Percentiles rank a stretch among this genome's conserved stretches.
Conservation (phyloP, 306 rosid genomes). For the Vigna angularis region DNA sequence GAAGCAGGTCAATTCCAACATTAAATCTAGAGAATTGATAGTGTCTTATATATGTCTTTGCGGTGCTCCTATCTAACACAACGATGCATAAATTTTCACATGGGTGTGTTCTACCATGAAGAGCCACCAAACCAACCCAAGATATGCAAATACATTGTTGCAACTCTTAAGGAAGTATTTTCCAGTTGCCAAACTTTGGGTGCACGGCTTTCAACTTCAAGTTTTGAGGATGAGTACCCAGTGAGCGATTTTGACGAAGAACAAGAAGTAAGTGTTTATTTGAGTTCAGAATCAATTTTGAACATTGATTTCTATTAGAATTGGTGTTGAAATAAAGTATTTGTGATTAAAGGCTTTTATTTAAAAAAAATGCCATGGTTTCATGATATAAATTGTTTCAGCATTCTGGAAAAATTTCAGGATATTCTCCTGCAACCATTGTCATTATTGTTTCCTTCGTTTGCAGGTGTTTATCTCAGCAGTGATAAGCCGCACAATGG, state of each 20-base stretch:
- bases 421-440: too few relatives aligned
- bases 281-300: too few relatives aligned
- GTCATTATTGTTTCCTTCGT: background rate
- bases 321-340: background rate
- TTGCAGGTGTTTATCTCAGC: constrained; percentile 69
- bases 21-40: constrained; percentile 16
- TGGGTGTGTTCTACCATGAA: constrained; percentile 71
- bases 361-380: too few relatives aligned
- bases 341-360: background rate
- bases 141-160: constrained; percentile 58
- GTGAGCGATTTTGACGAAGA: constrained; percentile 66
- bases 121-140: constrained; percentile 62
- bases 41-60: constrained; percentile 17
- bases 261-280: constrained; percentile 57
- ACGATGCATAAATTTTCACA: constrained; percentile 37
- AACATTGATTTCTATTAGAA: too few relatives aligned
- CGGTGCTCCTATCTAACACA: constrained; percentile 21
- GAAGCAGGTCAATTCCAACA: constrained; percentile 46
- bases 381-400: too few relatives aligned
- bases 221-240: constrained; percentile 55
- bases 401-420: too few relatives aligned
- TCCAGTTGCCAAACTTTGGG: constrained; percentile 56
- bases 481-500: constrained; percentile 69
- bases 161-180: constrained; percentile 62
- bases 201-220: constrained; percentile 46